A percentile compares a stretch with the other conserved stretches of the same genome.
These are phyloP conservation scores for Macadamia integrifolia DNA, from an alignment of 164 flowering plant species.

Conservation along the genomic window DNA sequence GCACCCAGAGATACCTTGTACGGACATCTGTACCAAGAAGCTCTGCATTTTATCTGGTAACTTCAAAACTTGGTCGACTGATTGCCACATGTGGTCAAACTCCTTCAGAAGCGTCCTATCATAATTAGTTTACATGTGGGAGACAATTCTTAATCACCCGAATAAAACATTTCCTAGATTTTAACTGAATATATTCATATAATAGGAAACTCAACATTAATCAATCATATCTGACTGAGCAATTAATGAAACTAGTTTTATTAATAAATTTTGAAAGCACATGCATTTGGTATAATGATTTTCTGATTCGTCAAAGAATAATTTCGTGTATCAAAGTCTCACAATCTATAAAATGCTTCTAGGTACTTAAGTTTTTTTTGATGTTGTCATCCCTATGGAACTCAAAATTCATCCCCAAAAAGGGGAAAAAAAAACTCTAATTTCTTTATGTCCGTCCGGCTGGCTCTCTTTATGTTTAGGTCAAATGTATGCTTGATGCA, in stretches of 20 bases:
- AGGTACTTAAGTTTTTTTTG: no score
- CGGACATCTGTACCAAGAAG: conserved; percentile 42
- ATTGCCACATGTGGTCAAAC: conserved; percentile 27
- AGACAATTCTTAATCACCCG: background rate
- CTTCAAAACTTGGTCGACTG: conserved; percentile 58
- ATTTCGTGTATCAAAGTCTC: background rate
- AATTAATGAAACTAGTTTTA: no score
- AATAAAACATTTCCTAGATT: background rate
- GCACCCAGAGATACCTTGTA: conserved; percentile 33
- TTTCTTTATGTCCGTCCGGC: no score
- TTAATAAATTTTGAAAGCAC: no score
- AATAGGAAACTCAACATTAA: background rate
- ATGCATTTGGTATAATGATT: background rate
- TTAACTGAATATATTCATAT: background rate
- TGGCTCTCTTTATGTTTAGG: no score
- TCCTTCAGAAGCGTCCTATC: conserved; percentile 14
- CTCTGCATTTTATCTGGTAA: conserved; percentile 58
- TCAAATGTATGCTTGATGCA: no score
- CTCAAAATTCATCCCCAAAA: no score
- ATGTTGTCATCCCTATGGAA: no score
- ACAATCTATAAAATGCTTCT: no score
- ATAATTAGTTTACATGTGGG: background rate
- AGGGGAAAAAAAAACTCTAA: no score
- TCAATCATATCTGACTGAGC: no score
- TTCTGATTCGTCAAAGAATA: background rate